Percentiles rank a stretch among this genome's conserved stretches.
phyloP scores from a whole-genome alignment of 1,284 basidiomycete species.

The Golubevia sp. region DNA sequence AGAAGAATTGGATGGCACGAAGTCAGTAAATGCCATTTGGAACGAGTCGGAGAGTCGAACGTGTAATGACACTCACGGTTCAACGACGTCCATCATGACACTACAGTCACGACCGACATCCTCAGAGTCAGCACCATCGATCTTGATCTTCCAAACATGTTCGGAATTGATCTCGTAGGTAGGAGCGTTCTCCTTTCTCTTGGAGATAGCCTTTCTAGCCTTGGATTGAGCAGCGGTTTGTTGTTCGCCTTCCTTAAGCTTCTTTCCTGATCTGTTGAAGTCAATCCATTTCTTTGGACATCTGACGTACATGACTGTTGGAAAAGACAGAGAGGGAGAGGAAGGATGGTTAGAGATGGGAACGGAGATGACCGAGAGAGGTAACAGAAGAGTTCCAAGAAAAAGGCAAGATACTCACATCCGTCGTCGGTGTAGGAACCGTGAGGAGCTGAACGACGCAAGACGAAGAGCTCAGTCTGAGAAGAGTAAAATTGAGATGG shows the following conservation, averaged over 20 bases:
- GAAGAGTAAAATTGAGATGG: not conserved
- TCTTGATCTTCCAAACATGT: slow-evolving; percentile 47
- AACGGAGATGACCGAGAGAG: not conserved
- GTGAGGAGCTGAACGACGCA: slow-evolving; percentile 41
- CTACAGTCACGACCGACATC: slow-evolving; percentile 35
- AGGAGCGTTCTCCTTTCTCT: slow-evolving; percentile 41
- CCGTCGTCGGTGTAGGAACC: slow-evolving; percentile 50
- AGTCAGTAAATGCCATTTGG: not conserved
- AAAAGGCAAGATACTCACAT: slow-evolving; percentile 11
- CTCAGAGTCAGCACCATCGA: slow-evolving; percentile 41
- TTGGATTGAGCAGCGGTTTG: slow-evolving; percentile 15
- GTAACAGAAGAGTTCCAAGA: not conserved
- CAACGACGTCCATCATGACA: slow-evolving; percentile 44
- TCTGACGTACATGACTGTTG: slow-evolving; percentile 41
- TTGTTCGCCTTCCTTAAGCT: slow-evolving; percentile 12
- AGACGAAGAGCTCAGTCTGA: slow-evolving; percentile 50
- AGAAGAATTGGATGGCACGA: not conserved
- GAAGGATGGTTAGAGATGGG: not conserved
- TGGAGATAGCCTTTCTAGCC: slow-evolving; percentile 18
- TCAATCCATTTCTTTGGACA: slow-evolving; percentile 52
- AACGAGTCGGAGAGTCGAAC: not conserved
- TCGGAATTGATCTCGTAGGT: slow-evolving; percentile 46
- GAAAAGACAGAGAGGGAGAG: not conserved
- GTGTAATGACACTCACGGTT: slow-evolving; percentile 13
- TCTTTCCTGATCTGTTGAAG: slow-evolving; percentile 39